A percentile compares a stretch with the other conserved stretches of the same genome.
Evolutionary conservation across 495 filamentous ascomycete genomes (phyloP).

Genomic region (Mytilinidion resinicola): DNA sequence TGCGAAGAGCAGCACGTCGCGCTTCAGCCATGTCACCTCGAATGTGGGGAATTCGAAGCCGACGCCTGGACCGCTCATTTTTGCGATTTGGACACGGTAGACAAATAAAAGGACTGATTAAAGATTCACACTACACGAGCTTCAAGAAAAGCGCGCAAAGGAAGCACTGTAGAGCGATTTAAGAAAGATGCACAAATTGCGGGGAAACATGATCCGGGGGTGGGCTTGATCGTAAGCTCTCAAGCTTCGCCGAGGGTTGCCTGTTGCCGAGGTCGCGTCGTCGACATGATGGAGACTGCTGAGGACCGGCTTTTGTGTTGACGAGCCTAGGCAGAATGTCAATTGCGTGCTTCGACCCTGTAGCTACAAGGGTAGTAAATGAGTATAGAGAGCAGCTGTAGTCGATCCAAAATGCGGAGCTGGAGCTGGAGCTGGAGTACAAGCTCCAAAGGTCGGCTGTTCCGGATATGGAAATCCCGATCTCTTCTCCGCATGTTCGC

Average conservation of each 20-base stretch:
- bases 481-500: too few species aligned
- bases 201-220: slow-evolving; percentile 1
- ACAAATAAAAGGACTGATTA: background rate
- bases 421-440: too few species aligned
- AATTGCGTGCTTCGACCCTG: too few species aligned
- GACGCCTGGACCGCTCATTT: slow-evolving; percentile 16
- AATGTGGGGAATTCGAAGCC: slow-evolving; percentile 57
- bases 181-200: background rate
- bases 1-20: slow-evolving; percentile 80
- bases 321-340: too few species aligned
- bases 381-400: too few species aligned
- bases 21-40: slow-evolving; percentile 76
- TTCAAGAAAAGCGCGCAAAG: background rate
- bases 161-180: background rate
- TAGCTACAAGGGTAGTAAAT: too few species aligned
- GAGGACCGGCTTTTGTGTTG: too few species aligned
- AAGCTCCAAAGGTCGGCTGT: too few species aligned
- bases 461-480: too few species aligned
- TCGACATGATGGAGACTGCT: background rate
- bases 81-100: background rate
- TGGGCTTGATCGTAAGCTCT: background rate
- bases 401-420: too few species aligned
- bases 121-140: too few species aligned
- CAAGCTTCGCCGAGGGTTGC: background rate
- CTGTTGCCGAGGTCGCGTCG: background rate